Percentiles rank a stretch among this genome's conserved stretches.
Conservation (phyloP, 176 grass and related monocot species). For the Carex scoparia region DNA sequence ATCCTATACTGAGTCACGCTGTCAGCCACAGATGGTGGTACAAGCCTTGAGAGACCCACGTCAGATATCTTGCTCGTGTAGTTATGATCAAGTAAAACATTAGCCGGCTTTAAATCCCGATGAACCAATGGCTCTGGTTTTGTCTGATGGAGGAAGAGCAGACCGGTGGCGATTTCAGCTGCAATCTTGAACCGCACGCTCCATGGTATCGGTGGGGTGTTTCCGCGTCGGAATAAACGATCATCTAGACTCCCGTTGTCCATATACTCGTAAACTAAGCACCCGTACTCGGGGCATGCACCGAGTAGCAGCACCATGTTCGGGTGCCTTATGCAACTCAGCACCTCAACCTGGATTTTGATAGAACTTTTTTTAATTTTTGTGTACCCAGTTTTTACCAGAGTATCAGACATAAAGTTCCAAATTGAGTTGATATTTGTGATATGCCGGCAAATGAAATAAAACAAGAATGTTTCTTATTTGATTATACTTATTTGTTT, state of each 20-base stretch:
- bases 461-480: neutral
- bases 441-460: neutral
- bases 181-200: conserved; percentile 61
- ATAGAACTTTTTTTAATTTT: neutral
- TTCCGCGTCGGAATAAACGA: conserved; percentile 57
- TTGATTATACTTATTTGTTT: neutral
- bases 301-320: conserved; percentile 98
- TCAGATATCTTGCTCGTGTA: conserved; percentile 97
- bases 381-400: neutral
- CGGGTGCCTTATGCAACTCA: conserved; percentile 87
- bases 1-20: conserved; percentile 83
- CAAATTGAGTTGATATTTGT: neutral
- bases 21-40: conserved; percentile 68
- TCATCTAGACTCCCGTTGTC: conserved; percentile 90
- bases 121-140: conserved; percentile 93
- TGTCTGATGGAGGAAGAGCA: conserved; percentile 85
- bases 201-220: conserved; percentile 65
- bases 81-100: conserved; percentile 94
- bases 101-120: conserved; percentile 82
- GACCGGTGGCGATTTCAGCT: conserved; percentile 63
- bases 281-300: conserved; percentile 79
- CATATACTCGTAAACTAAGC: conserved; percentile 96
- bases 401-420: neutral
- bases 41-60: conserved; percentile 73
- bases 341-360: conserved; percentile 55